Evolutionary conservation across 2,329 filamentous ascomycete species (phyloP).

Genomic region (Phoma sp.): DNA sequence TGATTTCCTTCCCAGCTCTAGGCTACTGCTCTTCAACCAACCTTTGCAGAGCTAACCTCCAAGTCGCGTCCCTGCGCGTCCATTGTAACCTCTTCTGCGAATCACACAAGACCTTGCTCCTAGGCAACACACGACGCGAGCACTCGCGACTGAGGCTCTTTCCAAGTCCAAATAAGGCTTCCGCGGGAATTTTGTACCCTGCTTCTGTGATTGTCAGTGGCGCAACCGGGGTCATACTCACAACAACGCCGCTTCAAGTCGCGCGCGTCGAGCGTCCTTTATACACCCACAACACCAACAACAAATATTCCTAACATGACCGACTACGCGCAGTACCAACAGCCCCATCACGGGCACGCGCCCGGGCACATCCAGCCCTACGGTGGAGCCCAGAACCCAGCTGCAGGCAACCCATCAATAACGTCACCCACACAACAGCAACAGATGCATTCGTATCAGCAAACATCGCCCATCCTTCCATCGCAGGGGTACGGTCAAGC

Average conservation of each 20-base stretch:
- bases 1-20: constrained; percentile 42
- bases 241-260: constrained; percentile 33
- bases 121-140: constrained; percentile 35
- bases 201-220: constrained; percentile 41
- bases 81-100: constrained; percentile 30
- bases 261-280: constrained; percentile 32
- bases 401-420: constrained; percentile 58
- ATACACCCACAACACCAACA: constrained; percentile 27
- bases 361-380: constrained; percentile 51
- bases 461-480: constrained; percentile 80
- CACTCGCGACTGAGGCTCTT: constrained; percentile 25
- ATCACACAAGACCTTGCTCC: constrained; percentile 19
- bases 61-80: constrained; percentile 37
- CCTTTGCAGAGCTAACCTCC: constrained; percentile 29
- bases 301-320: constrained; percentile 45
- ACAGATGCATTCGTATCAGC: constrained; percentile 58
- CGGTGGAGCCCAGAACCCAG: constrained; percentile 44
- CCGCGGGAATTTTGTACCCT: constrained; percentile 25
- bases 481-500: constrained; percentile 74
- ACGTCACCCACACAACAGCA: constrained; percentile 72
- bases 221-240: constrained; percentile 42
- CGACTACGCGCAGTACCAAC: constrained; percentile 58
- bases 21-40: constrained; percentile 42
- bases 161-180: constrained; percentile 23
- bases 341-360: constrained; percentile 54